Conservation (phyloP, 352 stramenopile genomes). For the Globisporangium middletonii region DNA sequence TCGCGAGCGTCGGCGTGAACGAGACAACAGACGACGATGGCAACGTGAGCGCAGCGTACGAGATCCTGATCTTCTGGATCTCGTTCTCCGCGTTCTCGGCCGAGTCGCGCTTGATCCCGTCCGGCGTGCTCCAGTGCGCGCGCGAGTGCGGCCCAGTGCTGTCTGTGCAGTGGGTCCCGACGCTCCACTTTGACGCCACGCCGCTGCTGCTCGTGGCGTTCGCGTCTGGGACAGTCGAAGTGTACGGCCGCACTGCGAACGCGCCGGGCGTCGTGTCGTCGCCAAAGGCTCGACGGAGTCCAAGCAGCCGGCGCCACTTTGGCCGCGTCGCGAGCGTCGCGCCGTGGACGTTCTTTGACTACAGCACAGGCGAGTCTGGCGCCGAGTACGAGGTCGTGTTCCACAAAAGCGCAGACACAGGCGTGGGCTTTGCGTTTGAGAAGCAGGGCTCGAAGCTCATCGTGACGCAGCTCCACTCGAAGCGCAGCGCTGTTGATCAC, state of each 20-base stretch:
- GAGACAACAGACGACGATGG: constrained; percentile 13
- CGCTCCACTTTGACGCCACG: constrained; percentile 73
- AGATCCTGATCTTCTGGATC: constrained; percentile 81
- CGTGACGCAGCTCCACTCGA: constrained; percentile 19
- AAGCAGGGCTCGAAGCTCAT: constrained; percentile 32
- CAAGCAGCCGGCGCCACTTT: constrained; percentile 12
- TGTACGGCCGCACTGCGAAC: constrained; percentile 54
- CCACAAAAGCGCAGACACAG: constrained; percentile 25
- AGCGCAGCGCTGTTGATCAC: constrained; percentile 8
- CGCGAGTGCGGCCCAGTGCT: constrained; percentile 41
- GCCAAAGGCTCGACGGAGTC: constrained; percentile 18
- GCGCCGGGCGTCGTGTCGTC: constrained; percentile 54
- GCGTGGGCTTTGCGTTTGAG: constrained; percentile 45
- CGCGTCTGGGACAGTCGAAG: constrained; percentile 44
- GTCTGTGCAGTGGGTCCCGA: constrained; percentile 80
- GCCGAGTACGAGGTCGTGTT: constrained; percentile 64
- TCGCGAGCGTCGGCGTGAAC: constrained; percentile 53
- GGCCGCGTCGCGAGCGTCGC: constrained; percentile 41
- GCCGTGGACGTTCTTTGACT: constrained; percentile 73
- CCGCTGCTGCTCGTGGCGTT: constrained; percentile 67
- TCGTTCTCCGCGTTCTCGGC: constrained; percentile 80
- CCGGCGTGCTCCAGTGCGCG: constrained; percentile 55
- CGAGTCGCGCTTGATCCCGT: constrained; percentile 73
- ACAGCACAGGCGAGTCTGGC: constrained; percentile 51
- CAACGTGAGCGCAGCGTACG: constrained; percentile 20